These are phyloP conservation scores for Vitis hybrid DNA, from an alignment of 177 flowering plant genomes.

Conservation along the genomic window DNA sequence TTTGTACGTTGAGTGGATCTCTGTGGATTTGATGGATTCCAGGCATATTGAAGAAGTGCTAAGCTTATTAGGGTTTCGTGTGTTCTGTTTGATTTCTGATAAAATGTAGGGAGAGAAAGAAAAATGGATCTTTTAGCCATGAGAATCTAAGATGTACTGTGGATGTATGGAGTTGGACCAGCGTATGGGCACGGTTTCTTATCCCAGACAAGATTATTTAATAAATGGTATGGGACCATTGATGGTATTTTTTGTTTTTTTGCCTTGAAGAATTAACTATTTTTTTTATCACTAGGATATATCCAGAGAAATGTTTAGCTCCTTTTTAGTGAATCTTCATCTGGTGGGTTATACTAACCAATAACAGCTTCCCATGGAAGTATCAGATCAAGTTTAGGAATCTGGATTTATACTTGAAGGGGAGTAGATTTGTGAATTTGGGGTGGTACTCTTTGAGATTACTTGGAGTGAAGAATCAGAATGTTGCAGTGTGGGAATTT, in stretches of 20 bases:
- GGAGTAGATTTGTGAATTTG: no score
- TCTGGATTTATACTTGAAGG: neutral
- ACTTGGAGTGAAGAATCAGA: neutral
- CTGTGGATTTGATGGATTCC: no score
- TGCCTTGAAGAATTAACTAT: neutral
- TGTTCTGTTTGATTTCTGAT: conserved; percentile 7
- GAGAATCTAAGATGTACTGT: neutral
- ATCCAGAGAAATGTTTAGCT: neutral
- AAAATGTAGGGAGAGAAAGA: neutral
- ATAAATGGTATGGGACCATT: neutral
- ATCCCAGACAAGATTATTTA: neutral
- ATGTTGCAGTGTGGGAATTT: no score
- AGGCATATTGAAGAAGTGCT: no score
- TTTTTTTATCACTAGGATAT: neutral
- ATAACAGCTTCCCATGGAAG: neutral
- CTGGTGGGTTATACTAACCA: neutral
- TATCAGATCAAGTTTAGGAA: neutral
- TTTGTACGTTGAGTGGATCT: no score
- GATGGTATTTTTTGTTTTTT: neutral
- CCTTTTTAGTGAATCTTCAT: no score
- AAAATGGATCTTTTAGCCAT: neutral
- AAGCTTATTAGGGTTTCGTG: no score
- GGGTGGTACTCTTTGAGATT: neutral
- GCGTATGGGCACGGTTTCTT: conserved; percentile 2
- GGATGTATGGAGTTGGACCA: neutral